A percentile compares a stretch with the other conserved stretches of the same genome.
Evolutionary conservation across 164 flowering plant species (phyloP).

Genomic region (Vitis rupestris): DNA sequence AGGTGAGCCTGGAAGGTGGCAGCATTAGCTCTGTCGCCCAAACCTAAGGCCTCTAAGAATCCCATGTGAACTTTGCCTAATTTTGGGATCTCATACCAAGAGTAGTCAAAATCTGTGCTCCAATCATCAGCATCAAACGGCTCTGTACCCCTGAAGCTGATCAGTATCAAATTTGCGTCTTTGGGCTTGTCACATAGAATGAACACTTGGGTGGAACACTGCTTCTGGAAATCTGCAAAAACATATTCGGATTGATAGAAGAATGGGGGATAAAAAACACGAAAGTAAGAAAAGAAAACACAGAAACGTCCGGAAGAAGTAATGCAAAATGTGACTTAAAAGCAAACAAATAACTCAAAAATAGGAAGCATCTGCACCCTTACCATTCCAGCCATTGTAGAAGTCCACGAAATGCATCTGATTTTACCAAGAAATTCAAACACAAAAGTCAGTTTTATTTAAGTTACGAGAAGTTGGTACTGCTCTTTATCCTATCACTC

Average conservation of each 20-base stretch:
- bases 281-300: neutral
- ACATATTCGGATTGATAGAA: too few species aligned
- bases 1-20: constrained; percentile 51
- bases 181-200: constrained; percentile 51
- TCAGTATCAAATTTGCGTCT: constrained; percentile 61
- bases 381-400: constrained; percentile 79
- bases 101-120: constrained; percentile 75
- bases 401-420: constrained; percentile 85
- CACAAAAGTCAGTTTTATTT: neutral
- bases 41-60: constrained; percentile 66
- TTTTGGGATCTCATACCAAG: constrained; percentile 75
- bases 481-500: neutral
- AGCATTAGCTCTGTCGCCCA: constrained; percentile 58
- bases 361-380: constrained; percentile 8
- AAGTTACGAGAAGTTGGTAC: neutral
- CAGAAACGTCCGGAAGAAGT: neutral
- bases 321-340: neutral
- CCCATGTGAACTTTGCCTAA: constrained; percentile 79
- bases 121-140: constrained; percentile 84
- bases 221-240: constrained; percentile 53
- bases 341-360: neutral
- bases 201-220: constrained; percentile 62
- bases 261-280: neutral
- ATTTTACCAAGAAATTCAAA: neutral
- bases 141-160: constrained; percentile 83